phyloP scores from a whole-genome alignment of 2,329 filamentous ascomycete species.

The Beauveria sp. region DNA sequence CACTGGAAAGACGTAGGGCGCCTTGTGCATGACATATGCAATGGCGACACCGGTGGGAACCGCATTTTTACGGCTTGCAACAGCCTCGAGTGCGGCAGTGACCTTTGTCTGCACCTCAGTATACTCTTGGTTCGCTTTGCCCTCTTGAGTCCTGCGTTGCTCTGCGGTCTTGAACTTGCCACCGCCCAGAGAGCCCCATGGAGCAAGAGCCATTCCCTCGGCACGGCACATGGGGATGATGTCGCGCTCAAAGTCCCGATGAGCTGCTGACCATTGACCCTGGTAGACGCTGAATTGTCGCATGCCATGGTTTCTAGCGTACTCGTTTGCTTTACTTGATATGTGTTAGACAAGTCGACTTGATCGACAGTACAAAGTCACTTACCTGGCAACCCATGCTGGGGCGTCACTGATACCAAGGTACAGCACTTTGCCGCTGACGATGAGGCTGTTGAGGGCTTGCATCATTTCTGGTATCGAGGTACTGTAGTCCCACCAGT shows the following conservation, averaged over 20 bases:
- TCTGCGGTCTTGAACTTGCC: slow-evolving; percentile 37
- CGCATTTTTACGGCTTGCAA: slow-evolving; percentile 38
- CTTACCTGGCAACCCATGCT: slow-evolving; percentile 55
- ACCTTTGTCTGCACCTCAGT: slow-evolving; percentile 46
- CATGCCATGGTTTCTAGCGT: slow-evolving; percentile 63
- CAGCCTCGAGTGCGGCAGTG: slow-evolving; percentile 38
- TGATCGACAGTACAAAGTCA: neutral
- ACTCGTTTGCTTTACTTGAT: slow-evolving; percentile 52
- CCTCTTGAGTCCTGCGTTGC: slow-evolving; percentile 26
- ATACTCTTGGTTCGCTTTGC: slow-evolving; percentile 29
- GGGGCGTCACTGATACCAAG: slow-evolving; percentile 62
- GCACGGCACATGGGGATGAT: slow-evolving; percentile 36
- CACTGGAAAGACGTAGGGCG: slow-evolving; percentile 66
- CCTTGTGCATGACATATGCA: slow-evolving; percentile 67
- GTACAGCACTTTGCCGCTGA: slow-evolving; percentile 54
- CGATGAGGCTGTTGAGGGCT: slow-evolving; percentile 52
- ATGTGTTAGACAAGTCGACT: slow-evolving; percentile 12
- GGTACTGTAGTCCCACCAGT: slow-evolving; percentile 65
- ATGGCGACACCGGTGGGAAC: slow-evolving; percentile 48
- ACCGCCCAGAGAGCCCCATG: slow-evolving; percentile 51
- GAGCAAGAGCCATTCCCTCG: slow-evolving; percentile 45
- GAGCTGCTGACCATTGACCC: slow-evolving; percentile 32
- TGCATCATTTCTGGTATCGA: slow-evolving; percentile 51
- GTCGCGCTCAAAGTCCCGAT: slow-evolving; percentile 34
- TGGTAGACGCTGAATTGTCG: slow-evolving; percentile 54